These are phyloP conservation scores for Trichoderma sp. DNA, from an alignment of 2,329 filamentous ascomycete genomes.

Conservation along the genomic window DNA sequence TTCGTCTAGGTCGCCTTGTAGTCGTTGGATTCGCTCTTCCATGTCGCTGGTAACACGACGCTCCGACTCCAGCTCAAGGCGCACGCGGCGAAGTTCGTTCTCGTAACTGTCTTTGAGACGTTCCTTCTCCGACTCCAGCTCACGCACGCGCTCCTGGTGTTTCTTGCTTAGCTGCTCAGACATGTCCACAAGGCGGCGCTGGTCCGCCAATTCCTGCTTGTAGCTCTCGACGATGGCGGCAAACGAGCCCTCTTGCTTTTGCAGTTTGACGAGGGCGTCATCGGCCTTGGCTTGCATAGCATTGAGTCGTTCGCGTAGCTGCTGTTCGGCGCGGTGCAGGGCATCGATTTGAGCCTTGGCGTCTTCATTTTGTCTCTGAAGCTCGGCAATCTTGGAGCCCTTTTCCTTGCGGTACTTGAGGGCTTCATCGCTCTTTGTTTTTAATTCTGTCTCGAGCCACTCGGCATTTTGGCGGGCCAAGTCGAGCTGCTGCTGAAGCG, in stretches of 20 bases:
- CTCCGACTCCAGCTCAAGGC: conserved; percentile 59
- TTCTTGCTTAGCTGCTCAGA: conserved; percentile 75
- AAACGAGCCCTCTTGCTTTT: conserved; percentile 81
- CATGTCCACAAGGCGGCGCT: conserved; percentile 78
- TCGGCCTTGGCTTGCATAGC: conserved; percentile 86
- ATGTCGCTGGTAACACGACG: conserved; percentile 49
- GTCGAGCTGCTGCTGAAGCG: conserved; percentile 85
- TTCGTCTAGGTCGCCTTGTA: conserved; percentile 57
- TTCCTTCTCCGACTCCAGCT: conserved; percentile 66
- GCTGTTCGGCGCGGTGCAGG: conserved; percentile 75
- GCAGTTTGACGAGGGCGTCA: conserved; percentile 76
- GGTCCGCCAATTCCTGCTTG: conserved; percentile 80
- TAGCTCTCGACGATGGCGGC: conserved; percentile 83
- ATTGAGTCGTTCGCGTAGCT: conserved; percentile 77
- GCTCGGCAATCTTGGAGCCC: conserved; percentile 80
- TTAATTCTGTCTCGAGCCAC: conserved; percentile 89
- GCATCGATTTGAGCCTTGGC: conserved; percentile 74
- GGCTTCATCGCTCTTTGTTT: conserved; percentile 84
- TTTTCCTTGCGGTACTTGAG: conserved; percentile 95
- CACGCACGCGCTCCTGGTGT: conserved; percentile 68
- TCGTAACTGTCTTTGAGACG: conserved; percentile 65
- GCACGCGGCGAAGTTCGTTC: conserved; percentile 57
- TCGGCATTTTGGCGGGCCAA: conserved; percentile 87
- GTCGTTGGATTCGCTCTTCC: conserved; percentile 51
- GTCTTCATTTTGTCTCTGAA: conserved; percentile 88